Base-by-base conservation (phyloP, 1,284 basidiomycete genomes). In the Volvariella surrecta region DNA sequence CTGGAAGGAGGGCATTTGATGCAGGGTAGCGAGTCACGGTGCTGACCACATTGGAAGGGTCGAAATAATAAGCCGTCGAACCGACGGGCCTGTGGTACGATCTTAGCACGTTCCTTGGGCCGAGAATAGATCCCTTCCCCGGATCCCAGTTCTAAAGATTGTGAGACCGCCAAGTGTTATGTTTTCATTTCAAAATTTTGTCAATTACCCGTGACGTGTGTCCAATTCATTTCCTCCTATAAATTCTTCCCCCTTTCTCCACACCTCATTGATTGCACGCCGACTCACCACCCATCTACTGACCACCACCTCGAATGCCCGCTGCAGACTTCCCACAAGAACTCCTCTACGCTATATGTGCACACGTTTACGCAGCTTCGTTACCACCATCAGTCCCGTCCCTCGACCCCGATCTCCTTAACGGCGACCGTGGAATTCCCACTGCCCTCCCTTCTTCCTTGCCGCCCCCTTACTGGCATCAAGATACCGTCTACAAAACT, bases 381-480 rank as follows among this genome's bases (percentile, higher is more conserved):
- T 59, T 79, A 3, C 76, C 77, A 2, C 67, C 79, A 6, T 48
- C 62, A 4, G 45, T 62, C 2, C 67, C 73, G 1, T 83, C 82
- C 15, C 73, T 89, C 48, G 86, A 89, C 55, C 87, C 87, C 15
- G 11, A 6, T 28, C 62, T 79, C 41, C 65, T 81, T 19, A 54
- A 64, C 39, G 59, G 62, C n/a, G 65, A 72, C 32, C 64, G 69
- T 51, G 67, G 68, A 1, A 57, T 68, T 15, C 86, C 87, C 1
- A 76, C 75, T 0, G 68, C 67, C 2, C 62, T 81, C 19, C 87
- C 86, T 1, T 82, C 84, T 0, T 78, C 86, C 13, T 67, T 75
- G 49, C 86, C 86, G 0, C 67, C 80, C 1, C 63, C 74, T 4
- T 72, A 75, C 55, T 87, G 79, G 78, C 63, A 80, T 0, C 85